These are phyloP conservation scores for Furcasterigmium furcatum DNA, from an alignment of 2,329 filamentous ascomycete species.

Conservation along the genomic window DNA sequence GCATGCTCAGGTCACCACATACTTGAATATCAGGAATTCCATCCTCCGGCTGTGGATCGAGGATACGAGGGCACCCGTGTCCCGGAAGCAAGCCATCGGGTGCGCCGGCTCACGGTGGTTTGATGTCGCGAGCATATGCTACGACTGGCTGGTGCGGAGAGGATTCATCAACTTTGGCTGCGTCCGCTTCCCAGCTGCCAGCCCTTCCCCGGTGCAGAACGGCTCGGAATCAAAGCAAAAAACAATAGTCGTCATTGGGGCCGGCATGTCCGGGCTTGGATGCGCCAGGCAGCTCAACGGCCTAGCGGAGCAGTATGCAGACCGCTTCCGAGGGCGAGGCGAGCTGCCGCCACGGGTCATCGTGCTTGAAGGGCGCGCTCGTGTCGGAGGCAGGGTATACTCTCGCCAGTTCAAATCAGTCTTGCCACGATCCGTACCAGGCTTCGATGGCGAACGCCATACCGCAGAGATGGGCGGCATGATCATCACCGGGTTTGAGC, in stretches of 20 bases:
- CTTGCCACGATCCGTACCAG: constrained; percentile 45
- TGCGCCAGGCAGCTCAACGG: constrained; percentile 88
- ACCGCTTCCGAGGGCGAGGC: constrained; percentile 60
- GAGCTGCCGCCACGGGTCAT: constrained; percentile 73
- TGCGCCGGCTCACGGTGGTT: constrained; percentile 90
- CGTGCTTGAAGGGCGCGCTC: constrained; percentile 80
- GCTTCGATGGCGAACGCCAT: constrained; percentile 57
- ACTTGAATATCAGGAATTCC: constrained; percentile 93
- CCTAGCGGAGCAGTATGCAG: constrained; percentile 77
- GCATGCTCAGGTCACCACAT: constrained; percentile 86
- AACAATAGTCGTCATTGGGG: constrained; percentile 83
- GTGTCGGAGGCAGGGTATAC: constrained; percentile 90
- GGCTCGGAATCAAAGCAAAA: constrained; percentile 47
- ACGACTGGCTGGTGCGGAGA: constrained; percentile 85
- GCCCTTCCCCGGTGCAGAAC: constrained; percentile 30
- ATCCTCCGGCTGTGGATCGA: constrained; percentile 87
- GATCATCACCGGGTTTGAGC: constrained; percentile 95
- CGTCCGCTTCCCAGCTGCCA: constrained; percentile 58
- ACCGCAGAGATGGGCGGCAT: constrained; percentile 98
- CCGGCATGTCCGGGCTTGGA: constrained; percentile 89
- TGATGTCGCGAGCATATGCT: constrained; percentile 81
- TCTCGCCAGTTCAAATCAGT: constrained; percentile 68
- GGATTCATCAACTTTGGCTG: constrained; percentile 98
- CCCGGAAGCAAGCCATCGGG: constrained; percentile 80
- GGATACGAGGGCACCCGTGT: constrained; percentile 80